Conservation (phyloP, 257 asterid genomes). For the Anisodus tanguticus region DNA sequence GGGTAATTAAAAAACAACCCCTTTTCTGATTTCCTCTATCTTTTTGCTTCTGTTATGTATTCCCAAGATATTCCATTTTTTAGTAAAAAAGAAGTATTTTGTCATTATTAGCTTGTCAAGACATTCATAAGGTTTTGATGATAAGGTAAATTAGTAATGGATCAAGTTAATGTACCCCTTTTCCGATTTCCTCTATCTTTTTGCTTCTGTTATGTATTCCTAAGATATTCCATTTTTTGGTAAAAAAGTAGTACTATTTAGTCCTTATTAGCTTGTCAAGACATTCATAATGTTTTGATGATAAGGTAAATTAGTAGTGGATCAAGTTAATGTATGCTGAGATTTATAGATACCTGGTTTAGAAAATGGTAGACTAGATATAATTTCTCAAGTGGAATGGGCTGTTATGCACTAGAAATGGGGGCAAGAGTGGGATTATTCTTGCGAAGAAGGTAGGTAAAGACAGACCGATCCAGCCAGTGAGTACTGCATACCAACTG, state of each 20-base stretch:
- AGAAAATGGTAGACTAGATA: background rate
- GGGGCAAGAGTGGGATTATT: background rate
- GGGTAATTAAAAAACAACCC: conserved; percentile 54
- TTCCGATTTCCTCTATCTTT: background rate
- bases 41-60: background rate
- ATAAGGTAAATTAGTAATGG: background rate
- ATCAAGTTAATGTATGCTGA: background rate
- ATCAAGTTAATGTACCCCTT: background rate
- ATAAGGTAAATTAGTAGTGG: background rate
- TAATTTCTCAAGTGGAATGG: background rate
- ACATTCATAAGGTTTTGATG: background rate
- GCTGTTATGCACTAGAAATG: background rate
- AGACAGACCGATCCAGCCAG: background rate
- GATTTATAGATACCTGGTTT: background rate
- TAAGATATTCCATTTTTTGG: background rate
- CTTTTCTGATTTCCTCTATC: background rate
- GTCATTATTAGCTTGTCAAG: conserved; percentile 8
- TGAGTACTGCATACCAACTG: conserved; percentile 3
- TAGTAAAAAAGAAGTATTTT: background rate
- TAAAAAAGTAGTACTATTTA: background rate
- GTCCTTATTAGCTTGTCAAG: conserved; percentile 9
- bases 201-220: background rate
- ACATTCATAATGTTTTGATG: background rate
- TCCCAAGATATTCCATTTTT: background rate
- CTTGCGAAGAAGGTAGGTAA: background rate